A percentile compares a stretch with the other conserved stretches of the same genome.
phyloP scores from a whole-genome alignment of 331 rosid genomes.

The Saraca asoca region DNA sequence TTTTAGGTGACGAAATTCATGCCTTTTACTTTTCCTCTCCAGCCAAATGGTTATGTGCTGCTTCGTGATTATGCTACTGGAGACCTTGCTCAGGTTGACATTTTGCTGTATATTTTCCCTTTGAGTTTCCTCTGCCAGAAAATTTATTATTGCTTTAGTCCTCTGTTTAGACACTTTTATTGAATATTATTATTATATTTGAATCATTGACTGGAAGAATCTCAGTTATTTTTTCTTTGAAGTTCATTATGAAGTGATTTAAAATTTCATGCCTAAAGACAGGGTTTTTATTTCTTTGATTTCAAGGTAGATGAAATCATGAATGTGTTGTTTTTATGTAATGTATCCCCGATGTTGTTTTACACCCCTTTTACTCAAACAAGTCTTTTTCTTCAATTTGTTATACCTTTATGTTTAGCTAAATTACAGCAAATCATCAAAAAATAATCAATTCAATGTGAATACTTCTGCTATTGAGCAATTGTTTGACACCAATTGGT shows the following conservation, averaged over 20 bases:
- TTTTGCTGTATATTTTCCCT: conserved; percentile 25
- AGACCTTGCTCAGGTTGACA: conserved; percentile 94
- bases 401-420: not conserved
- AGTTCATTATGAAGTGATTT: conserved; percentile 13
- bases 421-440: conserved; percentile 30
- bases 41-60: conserved; percentile 78
- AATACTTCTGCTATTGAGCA: conserved; percentile 6
- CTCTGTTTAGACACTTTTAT: conserved; percentile 19
- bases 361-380: no score
- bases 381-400: no score
- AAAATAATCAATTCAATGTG: conserved; percentile 10
- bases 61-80: conserved; percentile 91
- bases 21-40: conserved; percentile 36
- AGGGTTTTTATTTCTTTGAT: not conserved
- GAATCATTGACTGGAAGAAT: conserved; percentile 7
- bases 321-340: no score
- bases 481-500: conserved; percentile 20
- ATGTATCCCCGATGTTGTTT: no score
- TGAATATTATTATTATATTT: conserved; percentile 17
- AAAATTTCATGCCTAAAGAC: conserved; percentile 10
- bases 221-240: conserved; percentile 14
- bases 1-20: conserved; percentile 6
- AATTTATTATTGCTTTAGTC: conserved; percentile 3
- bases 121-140: conserved; percentile 7
- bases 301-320: no score